A percentile compares a stretch with the other conserved stretches of the same genome.
Conservation (phyloP, 2,329 filamentous ascomycete genomes). For the Polytolypa hystricis region DNA sequence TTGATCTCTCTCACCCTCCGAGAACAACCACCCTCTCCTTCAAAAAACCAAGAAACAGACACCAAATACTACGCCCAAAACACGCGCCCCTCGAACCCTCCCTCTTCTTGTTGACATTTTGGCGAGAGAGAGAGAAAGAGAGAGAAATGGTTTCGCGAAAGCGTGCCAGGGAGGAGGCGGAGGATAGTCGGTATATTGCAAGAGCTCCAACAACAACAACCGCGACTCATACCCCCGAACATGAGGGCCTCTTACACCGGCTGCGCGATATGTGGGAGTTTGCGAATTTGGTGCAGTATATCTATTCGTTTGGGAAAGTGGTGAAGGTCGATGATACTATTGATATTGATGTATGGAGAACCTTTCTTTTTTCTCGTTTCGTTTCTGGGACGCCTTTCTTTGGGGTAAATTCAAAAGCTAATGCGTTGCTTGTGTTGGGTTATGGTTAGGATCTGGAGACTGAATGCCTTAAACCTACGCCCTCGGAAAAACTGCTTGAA, state of each 20-base stretch:
- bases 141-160: constrained; percentile 42
- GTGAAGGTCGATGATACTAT: constrained; percentile 84
- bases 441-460: constrained; percentile 64
- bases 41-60: not conserved
- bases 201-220: constrained; percentile 19
- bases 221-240: constrained; percentile 24
- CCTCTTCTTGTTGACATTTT: too few species aligned
- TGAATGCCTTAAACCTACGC: constrained; percentile 68
- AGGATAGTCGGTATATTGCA: constrained; percentile 22
- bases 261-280: constrained; percentile 94
- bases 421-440: not conserved
- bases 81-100: too few species aligned
- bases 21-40: not conserved
- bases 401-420: not conserved
- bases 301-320: constrained; percentile 76
- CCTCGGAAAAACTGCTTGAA: constrained; percentile 62
- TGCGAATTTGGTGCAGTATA: constrained; percentile 85
- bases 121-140: not conserved
- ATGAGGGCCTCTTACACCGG: constrained; percentile 45
- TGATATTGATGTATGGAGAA: constrained; percentile 65
- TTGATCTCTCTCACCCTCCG: too few species aligned
- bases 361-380: not conserved
- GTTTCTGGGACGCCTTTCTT: not conserved
- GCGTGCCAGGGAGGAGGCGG: constrained; percentile 45
- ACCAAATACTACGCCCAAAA: too few species aligned